phyloP scores from a whole-genome alignment of 2,329 filamentous ascomycete genomes.

The Cladophialophora bantiana region DNA sequence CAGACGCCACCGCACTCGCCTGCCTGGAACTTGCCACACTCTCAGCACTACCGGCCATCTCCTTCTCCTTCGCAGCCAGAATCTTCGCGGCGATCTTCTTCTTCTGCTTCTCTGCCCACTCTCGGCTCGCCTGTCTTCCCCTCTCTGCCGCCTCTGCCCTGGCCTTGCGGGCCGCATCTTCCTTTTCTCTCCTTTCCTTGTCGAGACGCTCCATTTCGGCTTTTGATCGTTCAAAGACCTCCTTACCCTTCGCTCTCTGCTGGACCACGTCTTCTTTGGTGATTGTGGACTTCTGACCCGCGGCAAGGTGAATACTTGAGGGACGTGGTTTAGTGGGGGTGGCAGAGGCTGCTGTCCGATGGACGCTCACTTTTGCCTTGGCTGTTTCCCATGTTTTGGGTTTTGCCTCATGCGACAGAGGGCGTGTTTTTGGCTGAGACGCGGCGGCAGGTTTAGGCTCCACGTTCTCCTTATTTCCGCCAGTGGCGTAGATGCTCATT shows the following conservation, averaged over 20 bases:
- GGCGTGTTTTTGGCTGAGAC: slow-evolving; percentile 22
- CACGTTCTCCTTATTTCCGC: slow-evolving; percentile 38
- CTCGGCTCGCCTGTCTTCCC: slow-evolving; percentile 45
- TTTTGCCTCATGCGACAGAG: slow-evolving; percentile 23
- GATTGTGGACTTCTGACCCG: slow-evolving; percentile 35
- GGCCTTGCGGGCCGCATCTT: slow-evolving; percentile 45
- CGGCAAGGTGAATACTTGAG: slow-evolving; percentile 31
- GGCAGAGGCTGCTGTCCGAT: slow-evolving; percentile 29
- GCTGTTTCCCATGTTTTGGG: slow-evolving; percentile 16
- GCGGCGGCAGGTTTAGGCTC: slow-evolving; percentile 22
- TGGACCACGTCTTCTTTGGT: slow-evolving; percentile 35
- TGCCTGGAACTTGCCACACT: not conserved
- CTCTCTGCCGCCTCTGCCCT: slow-evolving; percentile 47
- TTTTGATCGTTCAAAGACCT: slow-evolving; percentile 42
- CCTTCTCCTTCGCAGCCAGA: slow-evolving; percentile 5
- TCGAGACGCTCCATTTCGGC: slow-evolving; percentile 40
- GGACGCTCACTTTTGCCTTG: slow-evolving; percentile 34
- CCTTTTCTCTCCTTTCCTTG: slow-evolving; percentile 44
- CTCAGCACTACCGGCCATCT: not conserved
- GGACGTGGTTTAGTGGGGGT: slow-evolving; percentile 28
- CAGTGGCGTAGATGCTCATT: slow-evolving; percentile 44
- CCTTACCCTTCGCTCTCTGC: slow-evolving; percentile 43
- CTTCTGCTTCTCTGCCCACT: slow-evolving; percentile 48
- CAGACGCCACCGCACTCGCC: not conserved
- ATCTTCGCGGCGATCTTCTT: slow-evolving; percentile 34